These are phyloP conservation scores for Boletus patriciae DNA, from an alignment of 768 basidiomycete species.

Conservation along the genomic window DNA sequence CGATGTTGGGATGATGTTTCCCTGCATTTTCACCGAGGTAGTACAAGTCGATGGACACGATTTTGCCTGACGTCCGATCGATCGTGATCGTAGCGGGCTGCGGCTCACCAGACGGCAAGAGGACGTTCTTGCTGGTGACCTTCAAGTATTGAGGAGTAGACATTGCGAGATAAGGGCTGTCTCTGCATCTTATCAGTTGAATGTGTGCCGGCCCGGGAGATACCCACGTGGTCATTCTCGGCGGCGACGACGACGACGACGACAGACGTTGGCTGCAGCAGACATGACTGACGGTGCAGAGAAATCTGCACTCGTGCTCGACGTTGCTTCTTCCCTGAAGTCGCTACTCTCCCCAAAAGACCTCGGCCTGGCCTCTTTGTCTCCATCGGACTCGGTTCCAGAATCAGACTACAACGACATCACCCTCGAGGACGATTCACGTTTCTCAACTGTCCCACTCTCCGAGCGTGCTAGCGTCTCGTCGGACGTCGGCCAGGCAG, in stretches of 20 bases:
- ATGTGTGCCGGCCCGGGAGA: neutral
- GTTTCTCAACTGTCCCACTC: slow-evolving; percentile 54
- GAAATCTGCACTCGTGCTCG: slow-evolving; percentile 12
- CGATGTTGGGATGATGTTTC: slow-evolving; percentile 21
- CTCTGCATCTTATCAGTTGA: neutral
- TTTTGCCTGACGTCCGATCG: slow-evolving; percentile 57
- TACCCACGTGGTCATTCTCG: slow-evolving; percentile 10
- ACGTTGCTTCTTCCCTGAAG: slow-evolving; percentile 37
- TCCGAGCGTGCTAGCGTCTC: slow-evolving; percentile 36
- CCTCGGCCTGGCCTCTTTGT: slow-evolving; percentile 29
- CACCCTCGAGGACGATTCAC: slow-evolving; percentile 43
- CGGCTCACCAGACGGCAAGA: slow-evolving; percentile 52
- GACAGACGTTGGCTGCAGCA: neutral
- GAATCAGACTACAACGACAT: slow-evolving; percentile 68
- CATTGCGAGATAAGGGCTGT: slow-evolving; percentile 11
- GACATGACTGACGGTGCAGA: slow-evolving; percentile 21
- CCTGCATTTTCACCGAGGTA: slow-evolving; percentile 32
- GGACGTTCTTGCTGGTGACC: slow-evolving; percentile 54
- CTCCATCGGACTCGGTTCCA: slow-evolving; percentile 45
- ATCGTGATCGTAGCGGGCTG: slow-evolving; percentile 68
- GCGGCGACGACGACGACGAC: slow-evolving; percentile 1
- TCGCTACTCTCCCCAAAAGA: slow-evolving; percentile 52
- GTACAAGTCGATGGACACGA: slow-evolving; percentile 47
- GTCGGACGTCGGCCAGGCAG: slow-evolving; percentile 27
- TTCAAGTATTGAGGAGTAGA: slow-evolving; percentile 28